These are phyloP conservation scores for Rhizopus stolonifer DNA, from an alignment of 371 early-diverging fungal genomes.

Conservation along the genomic window DNA sequence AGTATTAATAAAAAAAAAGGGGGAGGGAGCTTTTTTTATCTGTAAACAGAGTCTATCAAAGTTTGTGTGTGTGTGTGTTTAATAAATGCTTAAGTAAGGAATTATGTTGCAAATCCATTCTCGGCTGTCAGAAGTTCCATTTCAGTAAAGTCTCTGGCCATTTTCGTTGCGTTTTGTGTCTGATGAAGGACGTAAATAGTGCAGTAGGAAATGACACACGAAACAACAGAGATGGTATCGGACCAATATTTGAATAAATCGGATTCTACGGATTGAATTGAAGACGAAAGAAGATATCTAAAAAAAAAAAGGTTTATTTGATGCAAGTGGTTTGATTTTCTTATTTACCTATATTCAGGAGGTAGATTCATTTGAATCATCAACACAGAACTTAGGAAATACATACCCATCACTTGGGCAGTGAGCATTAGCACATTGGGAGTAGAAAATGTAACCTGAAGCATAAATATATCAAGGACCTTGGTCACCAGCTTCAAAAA, in stretches of 20 bases:
- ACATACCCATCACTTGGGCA: constrained; percentile 91
- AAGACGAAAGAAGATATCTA: constrained; percentile 76
- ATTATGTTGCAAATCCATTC: constrained; percentile 19
- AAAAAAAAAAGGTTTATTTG: neutral
- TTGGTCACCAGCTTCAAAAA: constrained; percentile 81
- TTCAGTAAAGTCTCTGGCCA: constrained; percentile 42
- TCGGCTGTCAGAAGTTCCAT: constrained; percentile 30
- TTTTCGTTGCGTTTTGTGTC: constrained; percentile 48
- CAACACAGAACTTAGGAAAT: constrained; percentile 84
- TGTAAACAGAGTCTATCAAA: too few relatives aligned
- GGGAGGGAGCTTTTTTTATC: too few relatives aligned
- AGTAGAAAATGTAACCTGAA: constrained; percentile 59
- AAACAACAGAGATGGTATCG: constrained; percentile 86
- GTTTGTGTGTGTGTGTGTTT: too few relatives aligned
- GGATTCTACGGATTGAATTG: constrained; percentile 77
- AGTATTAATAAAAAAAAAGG: neutral
- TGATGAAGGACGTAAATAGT: constrained; percentile 71
- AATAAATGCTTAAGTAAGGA: too few relatives aligned
- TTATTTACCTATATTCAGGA: constrained; percentile 66
- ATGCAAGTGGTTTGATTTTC: neutral
- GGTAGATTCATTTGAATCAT: constrained; percentile 91
- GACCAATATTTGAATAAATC: constrained; percentile 93
- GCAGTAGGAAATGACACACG: constrained; percentile 65
- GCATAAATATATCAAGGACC: constrained; percentile 61
- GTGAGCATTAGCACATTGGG: constrained; percentile 74